Evolutionary conservation across 140 eudicot species (phyloP).

Genomic region (Erigeron philadelphicus): DNA sequence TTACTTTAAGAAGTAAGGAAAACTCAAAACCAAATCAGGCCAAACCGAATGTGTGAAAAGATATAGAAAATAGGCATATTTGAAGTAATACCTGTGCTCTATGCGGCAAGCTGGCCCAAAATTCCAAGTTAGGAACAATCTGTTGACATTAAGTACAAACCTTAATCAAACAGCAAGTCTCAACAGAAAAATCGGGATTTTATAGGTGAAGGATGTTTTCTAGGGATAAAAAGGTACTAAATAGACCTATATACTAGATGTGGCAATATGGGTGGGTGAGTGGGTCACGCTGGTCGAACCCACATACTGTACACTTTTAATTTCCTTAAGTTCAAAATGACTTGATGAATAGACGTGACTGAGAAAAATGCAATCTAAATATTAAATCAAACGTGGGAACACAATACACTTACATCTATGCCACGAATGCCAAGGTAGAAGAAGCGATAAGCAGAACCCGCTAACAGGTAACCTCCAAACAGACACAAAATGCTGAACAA

Average conservation of each 20-base stretch:
- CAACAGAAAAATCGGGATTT: neutral
- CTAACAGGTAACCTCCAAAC: constrained; percentile 64
- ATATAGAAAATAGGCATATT: neutral
- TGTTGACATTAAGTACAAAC: constrained; percentile 20
- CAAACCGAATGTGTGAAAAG: neutral
- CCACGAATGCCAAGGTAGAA: constrained; percentile 62
- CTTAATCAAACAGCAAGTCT: neutral
- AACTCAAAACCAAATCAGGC: neutral
- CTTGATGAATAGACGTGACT: no score
- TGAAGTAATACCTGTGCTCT: constrained; percentile 45
- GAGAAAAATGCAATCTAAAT: no score
- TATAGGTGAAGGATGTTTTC: no score
- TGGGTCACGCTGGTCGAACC: no score
- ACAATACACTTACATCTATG: constrained; percentile 48
- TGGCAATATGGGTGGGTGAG: no score
- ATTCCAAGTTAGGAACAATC: constrained; percentile 69
- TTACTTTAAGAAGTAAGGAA: no score
- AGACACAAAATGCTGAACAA: constrained; percentile 50
- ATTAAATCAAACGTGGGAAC: no score
- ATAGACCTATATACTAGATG: no score
- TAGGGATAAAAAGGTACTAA: no score
- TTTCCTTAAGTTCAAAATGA: no score
- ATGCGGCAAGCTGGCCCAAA: constrained; percentile 78
- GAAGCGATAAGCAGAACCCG: constrained; percentile 57
- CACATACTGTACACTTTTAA: no score